Base-by-base conservation (phyloP, 371 early-diverging fungal species). In the Thermomucor indicae-seudaticae region DNA sequence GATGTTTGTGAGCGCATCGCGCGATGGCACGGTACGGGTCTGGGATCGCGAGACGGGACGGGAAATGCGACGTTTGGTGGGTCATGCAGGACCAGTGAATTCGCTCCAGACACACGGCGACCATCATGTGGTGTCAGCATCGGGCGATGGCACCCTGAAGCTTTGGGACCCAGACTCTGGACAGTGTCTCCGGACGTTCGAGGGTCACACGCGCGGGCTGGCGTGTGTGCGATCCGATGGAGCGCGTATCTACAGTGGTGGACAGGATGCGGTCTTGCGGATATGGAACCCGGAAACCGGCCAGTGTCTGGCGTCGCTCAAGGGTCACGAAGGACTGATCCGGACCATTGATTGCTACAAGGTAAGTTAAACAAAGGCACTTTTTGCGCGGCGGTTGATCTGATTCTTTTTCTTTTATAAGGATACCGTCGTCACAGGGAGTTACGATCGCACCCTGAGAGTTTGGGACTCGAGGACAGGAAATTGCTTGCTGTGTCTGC, bases 361-460 rank as follows among this genome's bases (percentile, higher is more conserved):
- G 37, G 76, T 79, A 49, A 67, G 70, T n/a, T n/a, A 24, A 88
- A 86, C 14, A 80, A 81, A 25, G 72, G 83, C 41, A 8, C 34
- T 34, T 34, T 34, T n/a, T 34, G 34, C 23, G 16, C 35, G 19
- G 34, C 11, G 14, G 38, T 16, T n/a, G 3, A 12, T 16, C 6
- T 17, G n/a, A 17, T 10, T 5, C 5, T 6, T 35, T 14, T 16
- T 42, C 29, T 14, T 44, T 22, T 14, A 3, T n/a, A 51, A 70
- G 50, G 76, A 76, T 24, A 71, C 72, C 27, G 43, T 70, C 29
- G 61, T 75, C 1, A 75, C 59, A 24, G 76, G 76, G 11, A 70
- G 76, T 30, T 96, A 97, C 65, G 99, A 99, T 70, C 90, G 93
- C 48, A 88, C 93, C 0, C 79, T 99, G 46, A 93, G 91, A 63